Percentiles rank a stretch among this genome's conserved stretches.
phyloP scores from a whole-genome alignment of 306 rosid genomes.

The Rosa rugosa region DNA sequence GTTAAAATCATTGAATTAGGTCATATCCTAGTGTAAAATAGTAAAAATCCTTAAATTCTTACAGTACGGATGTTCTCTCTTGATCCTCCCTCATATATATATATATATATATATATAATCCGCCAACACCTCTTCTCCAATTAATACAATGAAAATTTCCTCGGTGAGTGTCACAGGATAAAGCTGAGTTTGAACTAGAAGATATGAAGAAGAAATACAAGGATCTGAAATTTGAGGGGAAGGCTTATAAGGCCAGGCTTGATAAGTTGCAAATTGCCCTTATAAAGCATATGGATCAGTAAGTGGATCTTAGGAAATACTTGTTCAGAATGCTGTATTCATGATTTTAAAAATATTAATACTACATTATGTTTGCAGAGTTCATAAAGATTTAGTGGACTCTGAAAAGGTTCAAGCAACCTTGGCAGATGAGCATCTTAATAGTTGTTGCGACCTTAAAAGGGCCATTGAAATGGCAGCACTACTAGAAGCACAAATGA shows the following conservation, averaged over 20 bases:
- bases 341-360: not conserved
- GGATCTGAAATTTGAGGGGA: slow-evolving; percentile 71
- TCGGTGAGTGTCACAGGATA: slow-evolving; percentile 55
- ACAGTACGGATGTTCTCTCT: no score
- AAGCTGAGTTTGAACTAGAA: slow-evolving; percentile 79
- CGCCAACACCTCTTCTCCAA: not conserved
- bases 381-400: slow-evolving; percentile 79
- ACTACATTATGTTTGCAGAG: slow-evolving; percentile 44
- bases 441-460: slow-evolving; percentile 57
- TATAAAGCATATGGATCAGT: slow-evolving; percentile 83
- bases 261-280: slow-evolving; percentile 69
- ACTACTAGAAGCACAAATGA: slow-evolving; percentile 75
- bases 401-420: slow-evolving; percentile 71
- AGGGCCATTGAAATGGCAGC: slow-evolving; percentile 68
- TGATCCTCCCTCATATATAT: no score
- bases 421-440: slow-evolving; percentile 53
- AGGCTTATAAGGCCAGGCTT: slow-evolving; percentile 65
- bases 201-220: slow-evolving; percentile 73
- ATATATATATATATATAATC: no score
- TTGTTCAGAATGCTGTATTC: slow-evolving; percentile 2
- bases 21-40: no score
- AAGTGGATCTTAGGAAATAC: slow-evolving; percentile 35
- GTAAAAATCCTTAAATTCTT: no score
- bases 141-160: not conserved
- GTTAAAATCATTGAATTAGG: no score